A percentile compares a stretch with the other conserved stretches of the same genome.
Evolutionary conservation across 1,284 basidiomycete species (phyloP).

Genomic region (Nidula niveotomentosa): DNA sequence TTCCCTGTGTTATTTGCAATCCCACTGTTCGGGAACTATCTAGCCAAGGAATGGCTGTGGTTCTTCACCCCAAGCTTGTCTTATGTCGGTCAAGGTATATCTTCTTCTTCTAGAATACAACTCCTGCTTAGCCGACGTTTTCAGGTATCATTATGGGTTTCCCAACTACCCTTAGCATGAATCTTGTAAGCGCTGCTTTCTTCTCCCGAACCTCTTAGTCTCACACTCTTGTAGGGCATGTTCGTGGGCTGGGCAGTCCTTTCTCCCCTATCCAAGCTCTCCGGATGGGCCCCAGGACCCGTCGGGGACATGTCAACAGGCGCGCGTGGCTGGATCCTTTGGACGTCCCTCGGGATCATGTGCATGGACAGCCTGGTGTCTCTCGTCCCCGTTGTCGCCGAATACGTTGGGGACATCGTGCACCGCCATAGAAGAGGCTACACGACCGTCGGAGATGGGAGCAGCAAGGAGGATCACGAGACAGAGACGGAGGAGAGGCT

Average conservation of each 20-base stretch:
- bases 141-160: constrained; percentile 97
- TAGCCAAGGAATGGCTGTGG: constrained; percentile 92
- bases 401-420: constrained; percentile 46
- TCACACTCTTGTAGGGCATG: constrained; percentile 66
- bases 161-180: constrained; percentile 93
- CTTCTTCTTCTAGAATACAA: background rate
- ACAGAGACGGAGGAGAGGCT: constrained; percentile 79
- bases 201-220: background rate
- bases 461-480: constrained; percentile 59
- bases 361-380: constrained; percentile 88
- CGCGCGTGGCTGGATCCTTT: constrained; percentile 91
- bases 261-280: constrained; percentile 80
- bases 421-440: constrained; percentile 18
- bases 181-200: constrained; percentile 51
- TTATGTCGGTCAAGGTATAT: constrained; percentile 84
- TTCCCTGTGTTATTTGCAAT: constrained; percentile 91
- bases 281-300: constrained; percentile 90
- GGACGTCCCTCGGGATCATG: constrained; percentile 96
- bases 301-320: constrained; percentile 85
- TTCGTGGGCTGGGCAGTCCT: constrained; percentile 94
- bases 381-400: constrained; percentile 68
- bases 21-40: constrained; percentile 86
- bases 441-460: constrained; percentile 13
- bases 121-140: constrained; percentile 3
- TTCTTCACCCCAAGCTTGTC: constrained; percentile 91